These are phyloP conservation scores for Actinidia chinensis DNA, from an alignment of 179 eudicot species.

Conservation along the genomic window DNA sequence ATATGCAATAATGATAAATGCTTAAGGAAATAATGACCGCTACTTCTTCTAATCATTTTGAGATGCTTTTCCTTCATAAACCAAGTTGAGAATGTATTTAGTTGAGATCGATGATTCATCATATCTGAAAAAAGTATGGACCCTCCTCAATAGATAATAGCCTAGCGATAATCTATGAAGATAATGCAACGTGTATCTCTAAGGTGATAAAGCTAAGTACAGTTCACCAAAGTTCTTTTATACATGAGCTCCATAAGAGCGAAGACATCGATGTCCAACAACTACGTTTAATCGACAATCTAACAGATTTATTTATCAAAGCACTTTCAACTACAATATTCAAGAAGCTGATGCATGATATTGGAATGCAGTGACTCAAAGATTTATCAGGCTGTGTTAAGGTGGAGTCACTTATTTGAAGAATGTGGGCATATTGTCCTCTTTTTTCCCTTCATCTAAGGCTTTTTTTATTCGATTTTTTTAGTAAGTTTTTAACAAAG, in stretches of 20 bases:
- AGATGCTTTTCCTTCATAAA: too few relatives aligned
- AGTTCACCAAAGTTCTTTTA: neutral
- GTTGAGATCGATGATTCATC: too few relatives aligned
- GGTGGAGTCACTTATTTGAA: too few relatives aligned
- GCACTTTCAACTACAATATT: neutral
- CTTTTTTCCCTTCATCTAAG: neutral
- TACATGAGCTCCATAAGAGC: neutral
- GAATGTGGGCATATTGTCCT: neutral
- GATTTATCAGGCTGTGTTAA: neutral
- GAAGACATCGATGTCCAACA: neutral
- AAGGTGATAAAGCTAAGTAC: too few relatives aligned
- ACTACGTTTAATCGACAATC: neutral
- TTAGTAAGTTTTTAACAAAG: neutral
- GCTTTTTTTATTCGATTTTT: neutral
- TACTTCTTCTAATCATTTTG: too few relatives aligned
- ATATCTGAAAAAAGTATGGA: too few relatives aligned
- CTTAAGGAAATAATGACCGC: too few relatives aligned
- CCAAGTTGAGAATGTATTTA: too few relatives aligned
- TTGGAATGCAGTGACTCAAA: neutral
- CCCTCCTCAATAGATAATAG: too few relatives aligned
- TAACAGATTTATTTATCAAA: neutral
- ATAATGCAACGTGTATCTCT: too few relatives aligned
- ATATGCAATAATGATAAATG: too few relatives aligned
- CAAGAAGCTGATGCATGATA: neutral
- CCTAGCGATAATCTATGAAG: too few relatives aligned